phyloP scores from a whole-genome alignment of 805 yeast genomes.

The Naumovozyma castellii region DNA sequence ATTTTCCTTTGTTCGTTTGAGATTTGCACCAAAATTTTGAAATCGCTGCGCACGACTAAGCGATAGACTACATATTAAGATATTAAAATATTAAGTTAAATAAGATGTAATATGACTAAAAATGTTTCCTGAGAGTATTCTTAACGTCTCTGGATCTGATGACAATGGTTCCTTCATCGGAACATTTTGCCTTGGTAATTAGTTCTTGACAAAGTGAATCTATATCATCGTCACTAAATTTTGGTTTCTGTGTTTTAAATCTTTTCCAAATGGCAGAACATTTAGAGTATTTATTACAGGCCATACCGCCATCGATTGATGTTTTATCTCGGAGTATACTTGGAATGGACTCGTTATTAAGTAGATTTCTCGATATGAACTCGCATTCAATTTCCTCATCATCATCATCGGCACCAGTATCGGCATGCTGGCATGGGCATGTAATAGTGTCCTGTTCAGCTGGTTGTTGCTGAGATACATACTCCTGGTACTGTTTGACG shows the following conservation, averaged over 20 bases:
- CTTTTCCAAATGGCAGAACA: background rate
- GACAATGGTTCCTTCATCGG: conserved; percentile 69
- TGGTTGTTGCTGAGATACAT: background rate
- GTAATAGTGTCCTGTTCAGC: background rate
- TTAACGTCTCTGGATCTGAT: conserved; percentile 65
- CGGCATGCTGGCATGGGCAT: background rate
- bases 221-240: conserved; percentile 78
- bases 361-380: conserved; percentile 6
- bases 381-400: conserved; percentile 7
- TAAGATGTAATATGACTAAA: no score
- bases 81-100: no score
- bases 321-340: conserved; percentile 3
- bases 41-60: background rate
- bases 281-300: background rate
- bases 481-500: background rate
- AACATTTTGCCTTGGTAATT: conserved; percentile 80
- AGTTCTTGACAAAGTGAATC: conserved; percentile 81
- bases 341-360: conserved; percentile 6
- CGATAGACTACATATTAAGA: background rate
- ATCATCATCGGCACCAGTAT: background rate
- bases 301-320: background rate
- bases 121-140: conserved; percentile 21
- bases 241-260: conserved; percentile 35
- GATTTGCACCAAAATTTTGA: no score
- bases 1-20: no score